These are phyloP conservation scores for Hypsizygus ulmarius DNA, from an alignment of 1,284 basidiomycete species.

Conservation along the genomic window DNA sequence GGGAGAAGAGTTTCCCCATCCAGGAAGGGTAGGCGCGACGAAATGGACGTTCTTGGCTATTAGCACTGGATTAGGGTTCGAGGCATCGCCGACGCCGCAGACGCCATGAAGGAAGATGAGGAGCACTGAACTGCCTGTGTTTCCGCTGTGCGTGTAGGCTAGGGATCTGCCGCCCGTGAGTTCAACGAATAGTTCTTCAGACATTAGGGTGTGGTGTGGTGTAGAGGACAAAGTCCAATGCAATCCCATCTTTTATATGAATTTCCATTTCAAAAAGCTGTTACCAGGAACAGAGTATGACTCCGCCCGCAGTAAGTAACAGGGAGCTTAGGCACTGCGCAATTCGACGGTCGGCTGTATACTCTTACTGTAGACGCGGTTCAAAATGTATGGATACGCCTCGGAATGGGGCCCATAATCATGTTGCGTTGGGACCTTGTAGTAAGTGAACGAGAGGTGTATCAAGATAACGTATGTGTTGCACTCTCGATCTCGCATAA, in stretches of 20 bases:
- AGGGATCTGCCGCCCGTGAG: conserved; percentile 44
- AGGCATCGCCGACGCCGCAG: conserved; percentile 45
- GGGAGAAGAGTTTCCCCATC: conserved; percentile 53
- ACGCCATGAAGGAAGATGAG: conserved; percentile 52
- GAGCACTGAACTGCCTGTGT: conserved; percentile 41
- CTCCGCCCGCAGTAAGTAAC: not conserved
- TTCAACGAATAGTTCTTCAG: conserved; percentile 36
- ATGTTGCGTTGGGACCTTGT: too few species aligned
- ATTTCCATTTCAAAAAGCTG: too few species aligned
- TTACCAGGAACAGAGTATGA: not conserved
- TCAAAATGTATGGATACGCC: too few species aligned
- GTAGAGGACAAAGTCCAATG: not conserved
- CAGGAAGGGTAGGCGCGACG: conserved; percentile 53
- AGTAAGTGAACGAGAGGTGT: too few species aligned
- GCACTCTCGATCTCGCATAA: too few species aligned
- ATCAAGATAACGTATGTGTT: too few species aligned
- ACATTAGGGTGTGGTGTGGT: conserved; percentile 4
- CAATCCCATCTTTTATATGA: not conserved
- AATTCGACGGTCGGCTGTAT: too few species aligned
- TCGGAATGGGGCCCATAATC: too few species aligned
- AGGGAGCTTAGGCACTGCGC: not conserved
- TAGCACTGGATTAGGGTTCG: conserved; percentile 30
- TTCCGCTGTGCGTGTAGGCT: conserved; percentile 48
- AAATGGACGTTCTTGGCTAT: conserved; percentile 39
- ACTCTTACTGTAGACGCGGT: too few species aligned